phyloP scores from a whole-genome alignment of 352 stramenopile genomes.

The Phytophthora sp. region DNA sequence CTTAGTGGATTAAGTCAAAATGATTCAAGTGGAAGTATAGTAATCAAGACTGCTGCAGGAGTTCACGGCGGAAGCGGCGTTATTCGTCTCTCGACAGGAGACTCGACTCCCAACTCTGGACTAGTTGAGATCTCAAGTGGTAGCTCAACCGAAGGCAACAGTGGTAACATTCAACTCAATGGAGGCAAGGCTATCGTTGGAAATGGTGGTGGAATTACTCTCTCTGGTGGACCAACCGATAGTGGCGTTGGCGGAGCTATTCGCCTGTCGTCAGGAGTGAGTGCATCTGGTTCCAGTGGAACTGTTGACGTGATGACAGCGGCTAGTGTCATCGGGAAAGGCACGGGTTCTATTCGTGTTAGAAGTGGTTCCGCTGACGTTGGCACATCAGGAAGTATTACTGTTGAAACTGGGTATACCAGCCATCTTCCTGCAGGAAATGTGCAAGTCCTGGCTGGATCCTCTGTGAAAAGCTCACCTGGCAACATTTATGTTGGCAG shows the following conservation, averaged over 20 bases:
- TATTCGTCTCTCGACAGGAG: conserved; percentile 45
- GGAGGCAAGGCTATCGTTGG: conserved; percentile 47
- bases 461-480: conserved; percentile 29
- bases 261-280: conserved; percentile 40
- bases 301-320: conserved; percentile 30
- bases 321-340: conserved; percentile 12
- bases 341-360: conserved; percentile 37
- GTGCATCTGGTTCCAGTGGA: conserved; percentile 36
- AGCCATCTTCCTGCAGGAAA: conserved; percentile 24
- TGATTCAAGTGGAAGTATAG: conserved; percentile 41
- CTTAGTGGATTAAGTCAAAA: conserved; percentile 48
- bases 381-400: conserved; percentile 34
- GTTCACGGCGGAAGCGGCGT: conserved; percentile 29
- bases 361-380: conserved; percentile 30
- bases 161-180: conserved; percentile 54
- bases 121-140: conserved; percentile 58
- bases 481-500: conserved; percentile 44
- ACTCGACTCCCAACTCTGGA: conserved; percentile 38
- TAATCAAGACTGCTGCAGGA: conserved; percentile 33
- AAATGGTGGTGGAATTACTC: conserved; percentile 49
- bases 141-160: conserved; percentile 43
- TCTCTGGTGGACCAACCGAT: conserved; percentile 52
- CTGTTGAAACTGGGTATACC: conserved; percentile 34
- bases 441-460: conserved; percentile 38
- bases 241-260: conserved; percentile 47